phyloP scores from a whole-genome alignment of 23 red algal species.

The Chondrus crispus region DNA sequence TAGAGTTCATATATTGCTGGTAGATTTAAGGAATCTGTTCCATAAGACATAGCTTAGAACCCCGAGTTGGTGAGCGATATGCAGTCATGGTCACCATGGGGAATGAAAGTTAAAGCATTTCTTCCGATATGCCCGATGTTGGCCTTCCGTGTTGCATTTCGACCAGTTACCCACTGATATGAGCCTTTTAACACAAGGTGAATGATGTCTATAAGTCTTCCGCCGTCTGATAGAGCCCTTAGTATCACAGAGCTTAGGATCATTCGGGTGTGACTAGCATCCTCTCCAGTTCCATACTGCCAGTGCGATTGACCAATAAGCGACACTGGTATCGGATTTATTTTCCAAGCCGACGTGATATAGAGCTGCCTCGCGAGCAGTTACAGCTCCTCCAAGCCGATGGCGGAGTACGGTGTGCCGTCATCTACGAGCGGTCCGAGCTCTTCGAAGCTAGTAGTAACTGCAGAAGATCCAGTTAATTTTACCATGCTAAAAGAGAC shows the following conservation, averaged over 20 bases:
- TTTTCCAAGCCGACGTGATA: no score
- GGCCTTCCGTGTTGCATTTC: not conserved
- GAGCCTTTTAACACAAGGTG: conserved; percentile 3
- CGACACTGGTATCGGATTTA: not conserved
- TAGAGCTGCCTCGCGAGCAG: not conserved
- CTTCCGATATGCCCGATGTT: not conserved
- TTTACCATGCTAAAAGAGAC: not conserved
- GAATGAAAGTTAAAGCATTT: not conserved
- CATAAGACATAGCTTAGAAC: not conserved
- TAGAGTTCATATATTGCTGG: not conserved
- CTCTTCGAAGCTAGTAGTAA: not conserved
- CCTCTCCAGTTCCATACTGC: not conserved
- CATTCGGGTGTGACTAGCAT: not conserved
- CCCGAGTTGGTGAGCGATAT: not conserved
- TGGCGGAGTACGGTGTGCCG: not conserved
- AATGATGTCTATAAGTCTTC: not conserved
- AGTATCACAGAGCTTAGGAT: not conserved
- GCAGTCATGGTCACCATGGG: not conserved
- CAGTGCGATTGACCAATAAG: not conserved
- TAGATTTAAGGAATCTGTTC: not conserved
- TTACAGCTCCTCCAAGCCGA: not conserved
- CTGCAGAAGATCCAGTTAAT: not conserved
- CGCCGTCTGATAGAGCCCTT: not conserved
- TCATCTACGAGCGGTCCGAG: not conserved
- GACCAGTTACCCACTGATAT: conserved; percentile 12